These are phyloP conservation scores for Mangifera indica DNA, from an alignment of 345 rosid species.

Conservation along the genomic window DNA sequence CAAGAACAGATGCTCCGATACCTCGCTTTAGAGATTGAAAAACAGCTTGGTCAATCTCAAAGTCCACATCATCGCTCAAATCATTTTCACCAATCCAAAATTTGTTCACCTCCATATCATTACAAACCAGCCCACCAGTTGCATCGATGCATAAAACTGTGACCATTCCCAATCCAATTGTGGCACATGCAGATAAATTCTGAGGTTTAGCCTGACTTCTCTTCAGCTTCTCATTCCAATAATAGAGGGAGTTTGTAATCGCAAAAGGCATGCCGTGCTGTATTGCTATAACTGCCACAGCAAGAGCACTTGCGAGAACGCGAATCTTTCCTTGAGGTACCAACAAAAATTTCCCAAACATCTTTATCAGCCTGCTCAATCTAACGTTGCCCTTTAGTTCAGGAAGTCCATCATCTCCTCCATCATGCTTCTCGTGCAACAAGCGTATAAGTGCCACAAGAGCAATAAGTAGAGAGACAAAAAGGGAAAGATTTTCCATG, in stretches of 20 bases:
- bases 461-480: slow-evolving; percentile 20
- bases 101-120: slow-evolving; percentile 8
- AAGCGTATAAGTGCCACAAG: slow-evolving; percentile 11
- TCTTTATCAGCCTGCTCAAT: slow-evolving; percentile 2
- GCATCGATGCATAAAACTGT: slow-evolving; percentile 24
- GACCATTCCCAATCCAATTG: slow-evolving; percentile 30
- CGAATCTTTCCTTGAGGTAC: slow-evolving; percentile 23
- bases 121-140: slow-evolving; percentile 14
- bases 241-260: slow-evolving; percentile 9
- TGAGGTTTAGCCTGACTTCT: slow-evolving; percentile 13
- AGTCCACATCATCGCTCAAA: not conserved
- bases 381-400: slow-evolving; percentile 20
- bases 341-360: slow-evolving; percentile 17
- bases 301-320: slow-evolving; percentile 17
- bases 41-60: slow-evolving; percentile 14
- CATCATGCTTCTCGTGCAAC: not conserved
- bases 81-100: slow-evolving; percentile 19
- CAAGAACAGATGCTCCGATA: slow-evolving; percentile 5
- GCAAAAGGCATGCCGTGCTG: slow-evolving; percentile 24
- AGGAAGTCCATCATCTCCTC: slow-evolving; percentile 11
- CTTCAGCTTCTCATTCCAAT: slow-evolving; percentile 11
- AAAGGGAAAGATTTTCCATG: slow-evolving; percentile 16
- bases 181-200: slow-evolving; percentile 28
- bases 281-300: slow-evolving; percentile 10
- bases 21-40: slow-evolving; percentile 19